Evolutionary conservation across 495 filamentous ascomycete species (phyloP), one percentile per base, ranked within the genome.

Genomic region (Clavariopsis aquatica): DNA sequence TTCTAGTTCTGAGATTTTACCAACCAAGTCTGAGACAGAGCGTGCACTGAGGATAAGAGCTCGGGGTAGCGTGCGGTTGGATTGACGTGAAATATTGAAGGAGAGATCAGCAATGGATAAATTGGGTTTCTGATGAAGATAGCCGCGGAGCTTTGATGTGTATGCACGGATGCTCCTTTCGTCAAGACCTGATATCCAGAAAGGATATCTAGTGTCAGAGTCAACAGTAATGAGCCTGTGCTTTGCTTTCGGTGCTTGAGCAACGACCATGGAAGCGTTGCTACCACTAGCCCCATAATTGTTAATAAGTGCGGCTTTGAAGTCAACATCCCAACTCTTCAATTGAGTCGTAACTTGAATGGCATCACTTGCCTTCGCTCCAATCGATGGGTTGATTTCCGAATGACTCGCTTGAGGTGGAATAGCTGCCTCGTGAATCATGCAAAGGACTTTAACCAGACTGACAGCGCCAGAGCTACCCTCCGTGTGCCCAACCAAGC

Each of bases 371-470:
- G n/a, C 22, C 10, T 36, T 23, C 13, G 51, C 23, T 1, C 17
- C 10, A n/a, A 66, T 51, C 13, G 49, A 36, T 1, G 31, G 64
- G 23, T 62, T 66, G 22, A 66, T 17, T 1, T 6, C 49, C 1
- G 10, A 9, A 51, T 34, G 27, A 22, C 51, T 57, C 6, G 64
- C 64, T 20, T 61, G 64, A 1, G 49, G 57, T 17, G 64, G 57
- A 52, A 66, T 61, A 7, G 8, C 9, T 3, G n/a, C 27, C 9
- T 62, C 2, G 3, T 79, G 74, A 15, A 85, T 79, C 81, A 84
- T 83, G 13, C 78, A 57, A n/a, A 79, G 63, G 1, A 71, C 66
- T 41, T 79, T 81, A 52, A 78, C 75, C 2, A 81, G 56, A 10
- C 73, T 70, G 6, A 74, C 74, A 13, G 79, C 63, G 27, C 75